phyloP scores from a whole-genome alignment of 2,329 filamentous ascomycete genomes.

The Fusarium globosum region DNA sequence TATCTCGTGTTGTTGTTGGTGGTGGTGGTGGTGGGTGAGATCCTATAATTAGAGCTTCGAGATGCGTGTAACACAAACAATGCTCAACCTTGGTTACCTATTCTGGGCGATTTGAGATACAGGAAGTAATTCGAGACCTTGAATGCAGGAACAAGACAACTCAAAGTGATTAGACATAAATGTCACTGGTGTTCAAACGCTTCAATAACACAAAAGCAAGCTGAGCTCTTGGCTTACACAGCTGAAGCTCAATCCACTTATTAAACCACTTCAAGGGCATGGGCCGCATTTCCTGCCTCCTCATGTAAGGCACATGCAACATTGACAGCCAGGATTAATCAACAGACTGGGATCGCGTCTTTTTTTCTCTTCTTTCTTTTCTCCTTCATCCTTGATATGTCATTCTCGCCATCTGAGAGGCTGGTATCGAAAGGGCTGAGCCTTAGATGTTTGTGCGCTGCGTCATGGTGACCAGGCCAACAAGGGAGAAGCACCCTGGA shows the following conservation, averaged over 20 bases:
- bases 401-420: slow-evolving; percentile 18
- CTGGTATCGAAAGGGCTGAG: slow-evolving; percentile 8
- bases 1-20: background rate
- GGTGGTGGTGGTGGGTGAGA: too few species aligned
- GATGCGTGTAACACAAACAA: background rate
- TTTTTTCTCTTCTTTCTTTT: background rate
- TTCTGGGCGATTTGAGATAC: background rate
- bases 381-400: background rate
- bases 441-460: background rate
- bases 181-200: too few species aligned
- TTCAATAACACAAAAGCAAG: background rate
- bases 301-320: slow-evolving; percentile 36
- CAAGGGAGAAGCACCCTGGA: background rate
- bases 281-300: slow-evolving; percentile 14
- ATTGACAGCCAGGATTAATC: background rate
- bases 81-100: background rate
- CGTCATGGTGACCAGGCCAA: slow-evolving; percentile 11
- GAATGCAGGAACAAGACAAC: too few species aligned
- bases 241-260: slow-evolving; percentile 11
- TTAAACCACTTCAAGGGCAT: slow-evolving; percentile 20
- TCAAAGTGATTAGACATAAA: background rate
- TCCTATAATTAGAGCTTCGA: background rate
- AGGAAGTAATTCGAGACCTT: background rate
- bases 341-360: slow-evolving; percentile 1
- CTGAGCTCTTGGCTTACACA: slow-evolving; percentile 8